Conservation (phyloP, 2,329 filamentous ascomycete genomes). For the Exophiala alcalophila region DNA sequence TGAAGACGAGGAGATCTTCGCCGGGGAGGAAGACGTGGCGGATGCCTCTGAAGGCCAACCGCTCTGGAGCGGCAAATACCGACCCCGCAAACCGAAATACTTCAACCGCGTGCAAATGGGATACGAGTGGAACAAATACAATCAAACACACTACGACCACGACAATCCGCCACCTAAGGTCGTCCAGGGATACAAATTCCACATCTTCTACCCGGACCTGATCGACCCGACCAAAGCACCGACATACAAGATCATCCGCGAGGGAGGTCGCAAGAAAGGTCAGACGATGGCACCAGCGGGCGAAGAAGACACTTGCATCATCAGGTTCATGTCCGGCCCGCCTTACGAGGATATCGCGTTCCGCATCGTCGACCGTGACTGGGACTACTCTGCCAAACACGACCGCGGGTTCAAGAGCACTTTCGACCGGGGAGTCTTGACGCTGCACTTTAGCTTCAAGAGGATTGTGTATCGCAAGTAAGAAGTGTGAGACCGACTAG, state of each 20-base stretch:
- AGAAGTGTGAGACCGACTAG: slow-evolving; percentile 15
- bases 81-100: slow-evolving; percentile 87
- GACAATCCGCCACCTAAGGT: slow-evolving; percentile 97
- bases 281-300: slow-evolving; percentile 91
- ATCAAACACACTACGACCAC: slow-evolving; percentile 98
- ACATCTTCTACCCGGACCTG: slow-evolving; percentile 97
- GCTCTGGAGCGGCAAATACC: slow-evolving; percentile 74
- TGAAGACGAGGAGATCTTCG: slow-evolving; percentile 95
- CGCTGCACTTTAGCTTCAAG: slow-evolving; percentile 98
- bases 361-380: slow-evolving; percentile 95
- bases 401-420: slow-evolving; percentile 94
- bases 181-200: slow-evolving; percentile 98
- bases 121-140: slow-evolving; percentile 99
- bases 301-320: slow-evolving; percentile 94
- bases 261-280: slow-evolving; percentile 82
- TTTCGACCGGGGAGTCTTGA: slow-evolving; percentile 96
- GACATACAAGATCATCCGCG: slow-evolving; percentile 92
- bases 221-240: slow-evolving; percentile 93
- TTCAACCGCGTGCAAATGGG: slow-evolving; percentile 99
- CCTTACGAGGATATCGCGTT: slow-evolving; percentile 98
- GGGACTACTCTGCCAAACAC: slow-evolving; percentile 95
- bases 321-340: slow-evolving; percentile 90
- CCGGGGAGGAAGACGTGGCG: slow-evolving; percentile 76
- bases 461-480: slow-evolving; percentile 63
- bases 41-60: slow-evolving; percentile 43